Evolutionary conservation across 345 rosid species (phyloP).

Genomic region (Melaleuca quinquenervia): DNA sequence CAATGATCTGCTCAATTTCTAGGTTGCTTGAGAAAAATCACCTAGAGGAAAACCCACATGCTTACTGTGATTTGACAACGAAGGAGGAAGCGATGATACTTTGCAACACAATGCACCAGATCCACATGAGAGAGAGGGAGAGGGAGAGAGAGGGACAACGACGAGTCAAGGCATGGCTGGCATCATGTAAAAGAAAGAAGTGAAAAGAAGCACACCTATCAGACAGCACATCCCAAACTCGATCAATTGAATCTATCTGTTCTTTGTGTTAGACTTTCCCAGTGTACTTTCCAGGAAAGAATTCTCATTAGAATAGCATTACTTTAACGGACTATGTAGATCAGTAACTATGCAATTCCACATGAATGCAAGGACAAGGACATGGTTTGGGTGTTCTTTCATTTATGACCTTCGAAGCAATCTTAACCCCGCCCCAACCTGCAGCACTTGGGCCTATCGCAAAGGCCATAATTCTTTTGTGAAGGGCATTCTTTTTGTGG

Average conservation of each 20-base stretch:
- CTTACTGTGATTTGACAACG: not conserved
- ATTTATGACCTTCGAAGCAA: not conserved
- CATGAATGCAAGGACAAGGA: not conserved
- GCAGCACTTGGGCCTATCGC: not conserved
- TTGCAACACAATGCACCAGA: not conserved
- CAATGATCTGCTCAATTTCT: not conserved
- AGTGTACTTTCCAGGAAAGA: not conserved
- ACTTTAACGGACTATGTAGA: not conserved
- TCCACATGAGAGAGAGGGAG: not conserved
- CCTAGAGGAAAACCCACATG: not conserved
- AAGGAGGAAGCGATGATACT: not conserved
- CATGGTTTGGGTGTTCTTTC: not conserved
- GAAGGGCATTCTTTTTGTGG: not conserved
- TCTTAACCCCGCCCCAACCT: not conserved
- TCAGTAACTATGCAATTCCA: not conserved
- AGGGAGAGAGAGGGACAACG: not conserved
- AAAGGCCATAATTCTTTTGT: too few relatives aligned
- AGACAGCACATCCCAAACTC: not conserved
- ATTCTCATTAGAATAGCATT: not conserved
- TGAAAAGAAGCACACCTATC: not conserved
- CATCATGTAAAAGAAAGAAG: not conserved
- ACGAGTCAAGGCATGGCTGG: not conserved
- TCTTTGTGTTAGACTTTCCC: not conserved
- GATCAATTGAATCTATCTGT: not conserved
- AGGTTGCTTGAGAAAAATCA: not conserved